phyloP scores from a whole-genome alignment of 1,284 basidiomycete species.

The Ceratorhiza oryzae-sativae region DNA sequence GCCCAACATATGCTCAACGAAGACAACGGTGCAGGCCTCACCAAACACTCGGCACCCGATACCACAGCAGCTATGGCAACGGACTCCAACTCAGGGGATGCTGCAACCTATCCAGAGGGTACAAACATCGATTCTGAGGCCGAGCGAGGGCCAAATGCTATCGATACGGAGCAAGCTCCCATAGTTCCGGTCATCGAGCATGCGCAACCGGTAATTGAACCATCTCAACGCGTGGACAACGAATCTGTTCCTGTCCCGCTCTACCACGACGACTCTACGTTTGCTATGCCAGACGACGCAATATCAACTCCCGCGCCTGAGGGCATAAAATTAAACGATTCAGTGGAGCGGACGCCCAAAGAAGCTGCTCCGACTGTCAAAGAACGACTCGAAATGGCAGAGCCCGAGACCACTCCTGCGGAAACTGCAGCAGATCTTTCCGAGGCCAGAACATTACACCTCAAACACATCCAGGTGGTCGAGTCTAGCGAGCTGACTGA shows the following conservation, averaged over 20 bases:
- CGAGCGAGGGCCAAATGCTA: neutral
- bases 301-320: neutral
- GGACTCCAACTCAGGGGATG: neutral
- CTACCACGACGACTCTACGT: conserved; percentile 10
- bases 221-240: conserved; percentile 19
- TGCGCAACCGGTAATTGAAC: neutral
- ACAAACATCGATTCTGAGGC: neutral
- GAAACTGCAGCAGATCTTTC: neutral
- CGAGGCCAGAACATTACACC: neutral
- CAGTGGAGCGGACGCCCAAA: neutral
- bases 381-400: neutral
- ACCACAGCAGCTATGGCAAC: neutral
- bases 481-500: neutral
- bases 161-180: neutral
- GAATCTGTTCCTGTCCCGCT: conserved; percentile 23
- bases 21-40: neutral
- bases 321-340: neutral
- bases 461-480: conserved; percentile 15
- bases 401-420: neutral
- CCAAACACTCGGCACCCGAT: conserved; percentile 1
- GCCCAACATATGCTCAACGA: neutral
- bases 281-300: conserved; percentile 9
- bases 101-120: neutral
- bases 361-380: neutral
- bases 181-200: neutral